These are phyloP conservation scores for Volvox africanus DNA, from an alignment of 139 green algal genomes.

Conservation along the genomic window DNA sequence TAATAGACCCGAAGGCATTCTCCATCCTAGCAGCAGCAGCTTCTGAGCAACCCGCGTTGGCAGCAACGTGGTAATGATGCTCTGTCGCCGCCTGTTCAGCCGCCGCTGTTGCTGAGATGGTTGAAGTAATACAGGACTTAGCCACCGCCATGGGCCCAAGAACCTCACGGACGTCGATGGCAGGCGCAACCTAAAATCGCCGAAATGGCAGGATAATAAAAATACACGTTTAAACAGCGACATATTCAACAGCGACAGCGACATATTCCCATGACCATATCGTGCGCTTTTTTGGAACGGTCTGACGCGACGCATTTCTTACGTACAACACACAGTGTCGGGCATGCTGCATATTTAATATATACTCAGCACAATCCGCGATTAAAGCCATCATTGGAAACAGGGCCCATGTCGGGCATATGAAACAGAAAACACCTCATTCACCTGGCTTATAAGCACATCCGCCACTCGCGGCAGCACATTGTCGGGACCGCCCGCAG, in stretches of 20 bases:
- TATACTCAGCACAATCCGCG: too few relatives aligned
- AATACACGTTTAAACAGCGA: too few relatives aligned
- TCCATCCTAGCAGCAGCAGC: neutral
- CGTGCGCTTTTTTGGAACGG: too few relatives aligned
- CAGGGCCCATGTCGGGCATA: too few relatives aligned
- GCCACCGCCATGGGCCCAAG: slow-evolving; percentile 22
- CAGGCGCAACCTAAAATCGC: slow-evolving; percentile 12
- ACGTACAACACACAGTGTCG: too few relatives aligned
- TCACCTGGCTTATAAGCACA: slow-evolving; percentile 54
- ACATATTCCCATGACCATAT: too few relatives aligned
- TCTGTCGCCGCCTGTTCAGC: neutral
- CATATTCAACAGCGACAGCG: too few relatives aligned
- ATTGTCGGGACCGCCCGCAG: slow-evolving; percentile 31
- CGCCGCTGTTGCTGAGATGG: neutral
- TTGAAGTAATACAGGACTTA: slow-evolving; percentile 32
- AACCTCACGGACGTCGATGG: slow-evolving; percentile 43
- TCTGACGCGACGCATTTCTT: too few relatives aligned
- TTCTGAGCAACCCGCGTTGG: neutral
- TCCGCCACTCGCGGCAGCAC: slow-evolving; percentile 43
- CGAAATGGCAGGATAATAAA: too few relatives aligned
- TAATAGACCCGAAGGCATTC: neutral
- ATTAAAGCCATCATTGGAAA: too few relatives aligned
- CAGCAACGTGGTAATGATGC: neutral
- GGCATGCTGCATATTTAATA: too few relatives aligned
- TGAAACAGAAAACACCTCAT: neutral